Base-by-base conservation (phyloP, 2,329 filamentous ascomycete species). In the Ophiostoma novo-ulmi region DNA sequence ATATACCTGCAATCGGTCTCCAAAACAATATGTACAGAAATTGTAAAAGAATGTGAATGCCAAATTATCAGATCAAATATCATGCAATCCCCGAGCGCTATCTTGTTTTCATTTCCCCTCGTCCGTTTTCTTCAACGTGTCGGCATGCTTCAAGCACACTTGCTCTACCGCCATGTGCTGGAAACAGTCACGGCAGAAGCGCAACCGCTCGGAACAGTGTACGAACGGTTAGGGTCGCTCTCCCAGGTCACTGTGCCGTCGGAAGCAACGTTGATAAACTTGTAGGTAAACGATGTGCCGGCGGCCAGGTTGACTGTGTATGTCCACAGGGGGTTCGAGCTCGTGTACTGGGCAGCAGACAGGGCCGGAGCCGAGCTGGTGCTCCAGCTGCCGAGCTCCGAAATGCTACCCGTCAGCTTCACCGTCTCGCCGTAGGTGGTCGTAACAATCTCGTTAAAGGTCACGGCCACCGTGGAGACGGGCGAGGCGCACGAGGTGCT, bases 191-290 rank as follows among this genome's bases (percentile, higher is more conserved):
- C 72, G 2, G 70, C 55, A 22, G 52, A 22, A 1, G 61, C 63
- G 36, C 26, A 26, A 41, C 72, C 71, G 17, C 55, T 65, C 14
- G 73, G 71, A 38, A 74, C 78, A 2, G 78, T 80, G 72, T 80
- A 80, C n/a, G 76, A 76, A 61, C 81, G 82, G 76, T 87, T 84
- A 0, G 84, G 82, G 68, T 89, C 89, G 67, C 80, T 81, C 80
- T 93, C 90, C 89, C 90, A 92, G 2, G 79, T 82, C 8, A 90
- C 79, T 0, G 79, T 80, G 0, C 88, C 86, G 74, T 85, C 83
- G 1, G 78, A 76, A 71, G 82, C 81, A 55, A 89, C 83, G 68
- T 85, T 85, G 75, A 92, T 84, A 76, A 87, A 93, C 80, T 92
- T 92, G 78, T 91, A 92, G 79, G 87, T 76, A 64, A 92, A 80